Evolutionary conservation across 768 basidiomycete genomes (phyloP).

Genomic region (Boletellus sp.): DNA sequence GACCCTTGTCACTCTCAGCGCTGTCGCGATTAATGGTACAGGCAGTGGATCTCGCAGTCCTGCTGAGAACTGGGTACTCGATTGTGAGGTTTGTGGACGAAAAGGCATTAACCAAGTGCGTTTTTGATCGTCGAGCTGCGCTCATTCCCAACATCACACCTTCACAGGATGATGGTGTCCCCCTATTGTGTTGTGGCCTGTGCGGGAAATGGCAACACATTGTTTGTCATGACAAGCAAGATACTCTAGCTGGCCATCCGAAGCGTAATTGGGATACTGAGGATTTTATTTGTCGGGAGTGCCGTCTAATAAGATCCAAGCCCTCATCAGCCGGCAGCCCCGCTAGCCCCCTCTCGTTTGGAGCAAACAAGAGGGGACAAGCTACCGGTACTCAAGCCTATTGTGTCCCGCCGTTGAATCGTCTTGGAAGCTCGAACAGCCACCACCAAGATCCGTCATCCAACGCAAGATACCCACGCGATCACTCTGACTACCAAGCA

Average conservation of each 20-base stretch:
- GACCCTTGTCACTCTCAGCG: background rate
- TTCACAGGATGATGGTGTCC: slow-evolving; percentile 69
- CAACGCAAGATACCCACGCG: slow-evolving; percentile 22
- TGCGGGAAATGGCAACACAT: slow-evolving; percentile 93
- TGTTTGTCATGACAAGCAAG: slow-evolving; percentile 73
- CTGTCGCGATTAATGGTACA: slow-evolving; percentile 21
- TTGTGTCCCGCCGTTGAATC: slow-evolving; percentile 13
- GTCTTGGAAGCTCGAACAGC: slow-evolving; percentile 14
- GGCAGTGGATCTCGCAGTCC: slow-evolving; percentile 51
- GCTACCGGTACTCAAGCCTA: slow-evolving; percentile 9
- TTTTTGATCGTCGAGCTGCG: slow-evolving; percentile 4
- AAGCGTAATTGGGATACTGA: slow-evolving; percentile 82
- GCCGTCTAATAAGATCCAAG: slow-evolving; percentile 32
- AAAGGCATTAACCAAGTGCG: slow-evolving; percentile 71
- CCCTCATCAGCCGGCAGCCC: slow-evolving; percentile 6
- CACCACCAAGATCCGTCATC: slow-evolving; percentile 15
- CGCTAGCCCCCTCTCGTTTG: slow-evolving; percentile 4
- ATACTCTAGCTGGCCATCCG: slow-evolving; percentile 57
- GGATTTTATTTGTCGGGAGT: slow-evolving; percentile 72
- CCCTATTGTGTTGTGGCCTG: slow-evolving; percentile 76
- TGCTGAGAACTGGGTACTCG: slow-evolving; percentile 75
- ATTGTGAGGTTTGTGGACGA: slow-evolving; percentile 81
- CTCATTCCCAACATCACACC: slow-evolving; percentile 7
- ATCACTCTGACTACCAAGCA: slow-evolving; percentile 19
- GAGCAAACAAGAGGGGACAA: slow-evolving; percentile 10